These are phyloP conservation scores for Solanum paucissectum DNA, from an alignment of 257 asterid genomes.

Conservation along the genomic window DNA sequence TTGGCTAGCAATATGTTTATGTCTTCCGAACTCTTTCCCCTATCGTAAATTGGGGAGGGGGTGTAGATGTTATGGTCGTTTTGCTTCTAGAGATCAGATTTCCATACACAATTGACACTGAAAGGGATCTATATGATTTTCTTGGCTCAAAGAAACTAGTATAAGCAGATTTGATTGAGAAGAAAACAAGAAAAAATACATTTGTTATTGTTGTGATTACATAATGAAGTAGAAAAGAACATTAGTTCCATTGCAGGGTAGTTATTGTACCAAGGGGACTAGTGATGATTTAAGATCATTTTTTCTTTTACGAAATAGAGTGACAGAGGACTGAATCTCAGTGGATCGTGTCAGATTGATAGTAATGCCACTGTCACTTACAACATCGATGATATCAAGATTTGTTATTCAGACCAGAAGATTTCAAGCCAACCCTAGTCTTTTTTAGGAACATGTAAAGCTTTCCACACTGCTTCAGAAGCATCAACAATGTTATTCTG, in stretches of 20 bases:
- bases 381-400: neutral
- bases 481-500: conserved; percentile 21
- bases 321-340: neutral
- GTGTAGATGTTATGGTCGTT: neutral
- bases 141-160: neutral
- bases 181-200: neutral
- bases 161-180: no score
- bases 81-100: neutral
- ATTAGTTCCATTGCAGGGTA: neutral
- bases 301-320: neutral
- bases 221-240: neutral
- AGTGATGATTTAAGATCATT: neutral
- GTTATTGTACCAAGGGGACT: neutral
- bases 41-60: neutral
- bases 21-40: neutral
- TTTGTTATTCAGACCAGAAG: neutral
- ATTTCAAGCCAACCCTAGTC: neutral
- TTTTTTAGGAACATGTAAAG: conserved; percentile 11
- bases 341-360: neutral
- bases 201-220: neutral
- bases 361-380: neutral
- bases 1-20: neutral
- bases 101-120: neutral
- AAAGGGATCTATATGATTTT: neutral
- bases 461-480: conserved; percentile 29